A percentile compares a stretch with the other conserved stretches of the same genome.
Conservation (phyloP, 129 eudicot species). For the Saussurea involucrata region DNA sequence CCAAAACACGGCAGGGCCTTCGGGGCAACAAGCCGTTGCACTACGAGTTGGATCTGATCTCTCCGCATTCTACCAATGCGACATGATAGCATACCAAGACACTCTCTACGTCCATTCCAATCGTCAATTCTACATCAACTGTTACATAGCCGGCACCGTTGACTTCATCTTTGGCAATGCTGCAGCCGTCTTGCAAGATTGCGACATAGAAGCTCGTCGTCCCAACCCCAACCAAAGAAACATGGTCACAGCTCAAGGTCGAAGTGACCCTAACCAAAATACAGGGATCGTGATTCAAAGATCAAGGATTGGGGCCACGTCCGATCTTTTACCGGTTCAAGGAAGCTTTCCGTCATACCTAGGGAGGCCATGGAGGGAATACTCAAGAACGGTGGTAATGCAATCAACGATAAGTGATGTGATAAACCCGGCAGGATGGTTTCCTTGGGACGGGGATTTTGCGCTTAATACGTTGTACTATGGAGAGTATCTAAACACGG, state of each 20-base stretch:
- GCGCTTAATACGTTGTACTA: constrained; percentile 66
- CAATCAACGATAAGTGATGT: constrained; percentile 51
- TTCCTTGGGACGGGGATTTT: constrained; percentile 61
- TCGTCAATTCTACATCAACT: constrained; percentile 68
- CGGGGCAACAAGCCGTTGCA: constrained; percentile 89
- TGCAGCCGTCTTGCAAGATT: constrained; percentile 75
- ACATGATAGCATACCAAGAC: constrained; percentile 77
- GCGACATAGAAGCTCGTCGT: constrained; percentile 80
- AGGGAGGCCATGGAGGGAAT: constrained; percentile 82
- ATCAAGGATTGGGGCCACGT: constrained; percentile 62
- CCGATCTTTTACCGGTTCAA: constrained; percentile 52
- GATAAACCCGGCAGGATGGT: constrained; percentile 79
- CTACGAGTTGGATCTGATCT: constrained; percentile 73
- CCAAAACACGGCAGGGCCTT: too few species aligned
- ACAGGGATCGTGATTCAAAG: constrained; percentile 82
- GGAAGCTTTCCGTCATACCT: constrained; percentile 52
- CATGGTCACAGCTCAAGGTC: constrained; percentile 90
- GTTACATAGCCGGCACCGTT: constrained; percentile 67
- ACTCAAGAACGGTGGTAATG: constrained; percentile 77
- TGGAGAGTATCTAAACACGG: constrained; percentile 64
- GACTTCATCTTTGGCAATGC: constrained; percentile 91
- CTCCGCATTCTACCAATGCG: constrained; percentile 72
- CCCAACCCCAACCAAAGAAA: constrained; percentile 60
- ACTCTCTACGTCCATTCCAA: constrained; percentile 82
- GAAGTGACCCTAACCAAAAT: constrained; percentile 87